Evolutionary conservation across 805 yeast genomes (phyloP).

Genomic region (Saccharomycopsis fermentans): DNA sequence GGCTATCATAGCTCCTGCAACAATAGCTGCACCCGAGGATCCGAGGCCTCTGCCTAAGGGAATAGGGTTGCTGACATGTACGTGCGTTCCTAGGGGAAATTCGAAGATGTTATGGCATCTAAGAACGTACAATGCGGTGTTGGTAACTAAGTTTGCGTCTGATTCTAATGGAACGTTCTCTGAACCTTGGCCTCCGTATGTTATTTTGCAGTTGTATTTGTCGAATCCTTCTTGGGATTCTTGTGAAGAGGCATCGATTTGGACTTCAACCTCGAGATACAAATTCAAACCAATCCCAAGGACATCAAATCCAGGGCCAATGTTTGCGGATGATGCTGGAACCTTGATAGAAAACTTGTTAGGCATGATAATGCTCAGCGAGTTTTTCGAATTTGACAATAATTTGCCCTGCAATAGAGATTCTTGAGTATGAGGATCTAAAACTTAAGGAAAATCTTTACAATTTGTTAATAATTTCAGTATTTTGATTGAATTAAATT

Average conservation of each 20-base stretch:
- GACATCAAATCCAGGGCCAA: slow-evolving; percentile 98
- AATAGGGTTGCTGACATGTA: slow-evolving; percentile 80
- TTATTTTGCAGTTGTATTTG: slow-evolving; percentile 57
- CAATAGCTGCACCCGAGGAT: slow-evolving; percentile 97
- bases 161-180: slow-evolving; percentile 67
- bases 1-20: slow-evolving; percentile 89
- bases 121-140: slow-evolving; percentile 85
- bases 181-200: slow-evolving; percentile 77
- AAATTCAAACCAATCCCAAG: slow-evolving; percentile 82
- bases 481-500: no score
- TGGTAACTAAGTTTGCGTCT: slow-evolving; percentile 76
- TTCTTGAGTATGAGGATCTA: no score
- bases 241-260: slow-evolving; percentile 42
- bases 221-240: slow-evolving; percentile 45
- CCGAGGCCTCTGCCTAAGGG: slow-evolving; percentile 97
- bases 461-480: no score
- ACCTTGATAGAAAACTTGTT: slow-evolving; percentile 50
- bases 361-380: slow-evolving; percentile 28
- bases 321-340: slow-evolving; percentile 96
- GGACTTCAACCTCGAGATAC: slow-evolving; percentile 60
- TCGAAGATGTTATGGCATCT: slow-evolving; percentile 66
- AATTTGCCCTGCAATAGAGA: no score
- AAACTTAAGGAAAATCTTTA: no score
- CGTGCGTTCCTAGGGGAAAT: slow-evolving; percentile 77
- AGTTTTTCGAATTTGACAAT: no score